Conservation (phyloP, 768 basidiomycete genomes). For the Macrolepiota fuliginosa region DNA sequence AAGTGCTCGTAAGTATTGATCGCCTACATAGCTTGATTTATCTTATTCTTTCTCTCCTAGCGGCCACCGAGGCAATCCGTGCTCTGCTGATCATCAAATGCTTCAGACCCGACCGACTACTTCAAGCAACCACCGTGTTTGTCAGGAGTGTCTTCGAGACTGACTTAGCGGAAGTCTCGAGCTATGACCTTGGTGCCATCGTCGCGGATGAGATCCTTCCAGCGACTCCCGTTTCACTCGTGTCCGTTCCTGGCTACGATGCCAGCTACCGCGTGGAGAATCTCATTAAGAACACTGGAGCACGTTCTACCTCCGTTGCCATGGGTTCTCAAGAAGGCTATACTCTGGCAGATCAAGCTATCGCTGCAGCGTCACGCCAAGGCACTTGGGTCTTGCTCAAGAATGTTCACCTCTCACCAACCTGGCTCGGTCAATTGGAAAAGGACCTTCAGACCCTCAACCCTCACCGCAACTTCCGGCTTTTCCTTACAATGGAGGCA, state of each 20-base stretch:
- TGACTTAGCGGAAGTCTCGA: constrained; percentile 73
- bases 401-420: constrained; percentile 94
- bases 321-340: constrained; percentile 99
- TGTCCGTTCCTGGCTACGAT: constrained; percentile 95
- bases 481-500: constrained; percentile 98
- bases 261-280: constrained; percentile 96
- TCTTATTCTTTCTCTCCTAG: constrained; percentile 31
- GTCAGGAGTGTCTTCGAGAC: constrained; percentile 74
- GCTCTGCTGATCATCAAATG: constrained; percentile 82
- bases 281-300: constrained; percentile 73
- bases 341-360: constrained; percentile 92
- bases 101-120: constrained; percentile 87
- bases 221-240: constrained; percentile 81
- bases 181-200: constrained; percentile 74
- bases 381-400: constrained; percentile 97
- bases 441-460: constrained; percentile 93
- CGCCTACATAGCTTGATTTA: not conserved
- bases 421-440: constrained; percentile 94
- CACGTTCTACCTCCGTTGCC: constrained; percentile 85
- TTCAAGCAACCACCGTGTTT: constrained; percentile 79
- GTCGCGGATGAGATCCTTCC: constrained; percentile 79
- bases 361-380: constrained; percentile 86
- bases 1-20: constrained; percentile 60
- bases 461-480: constrained; percentile 87
- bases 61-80: constrained; percentile 72